A percentile compares a stretch with the other conserved stretches of the same genome.
Evolutionary conservation across 1,284 basidiomycete species (phyloP).

Genomic region (Cutaneotrichosporon cutaneum): DNA sequence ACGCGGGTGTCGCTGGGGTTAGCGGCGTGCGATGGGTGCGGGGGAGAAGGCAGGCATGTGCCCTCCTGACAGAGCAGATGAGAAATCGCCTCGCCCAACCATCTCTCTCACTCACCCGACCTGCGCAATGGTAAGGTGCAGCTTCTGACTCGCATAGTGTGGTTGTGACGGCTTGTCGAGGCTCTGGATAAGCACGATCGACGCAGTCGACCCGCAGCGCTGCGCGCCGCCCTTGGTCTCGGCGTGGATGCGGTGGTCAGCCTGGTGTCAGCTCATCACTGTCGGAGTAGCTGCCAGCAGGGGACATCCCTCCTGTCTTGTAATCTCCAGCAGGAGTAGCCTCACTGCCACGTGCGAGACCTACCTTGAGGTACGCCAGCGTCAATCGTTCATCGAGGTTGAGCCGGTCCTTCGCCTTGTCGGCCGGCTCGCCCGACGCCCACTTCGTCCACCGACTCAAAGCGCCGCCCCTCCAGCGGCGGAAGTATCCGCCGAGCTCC

Average conservation of each 20-base stretch:
- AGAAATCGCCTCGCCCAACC: too few relatives aligned
- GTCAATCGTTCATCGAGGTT: slow-evolving; percentile 81
- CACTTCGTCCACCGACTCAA: slow-evolving; percentile 53
- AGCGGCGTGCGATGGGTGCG: not conserved
- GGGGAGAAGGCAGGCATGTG: too few relatives aligned
- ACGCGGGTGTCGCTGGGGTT: slow-evolving; percentile 78
- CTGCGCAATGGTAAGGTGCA: slow-evolving; percentile 85
- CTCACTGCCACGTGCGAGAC: slow-evolving; percentile 31
- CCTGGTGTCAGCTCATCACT: slow-evolving; percentile 34
- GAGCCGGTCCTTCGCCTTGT: slow-evolving; percentile 54
- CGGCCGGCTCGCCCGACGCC: slow-evolving; percentile 8
- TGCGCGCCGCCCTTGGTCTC: slow-evolving; percentile 58
- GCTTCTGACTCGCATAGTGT: slow-evolving; percentile 69
- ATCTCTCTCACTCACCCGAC: slow-evolving; percentile 67
- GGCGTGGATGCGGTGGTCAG: slow-evolving; percentile 63
- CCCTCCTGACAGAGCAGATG: too few relatives aligned
- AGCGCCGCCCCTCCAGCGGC: slow-evolving; percentile 76
- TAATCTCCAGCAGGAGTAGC: too few relatives aligned
- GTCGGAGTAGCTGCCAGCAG: too few relatives aligned
- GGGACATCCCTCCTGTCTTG: not conserved
- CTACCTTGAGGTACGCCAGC: slow-evolving; percentile 77
- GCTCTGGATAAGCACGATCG: slow-evolving; percentile 82
- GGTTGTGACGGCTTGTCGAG: slow-evolving; percentile 71
- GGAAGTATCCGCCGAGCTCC: slow-evolving; percentile 74
- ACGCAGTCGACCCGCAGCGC: slow-evolving; percentile 77